A percentile compares a stretch with the other conserved stretches of the same genome.
Conservation (phyloP, 768 basidiomycete species). For the Daedaleopsis nitida region DNA sequence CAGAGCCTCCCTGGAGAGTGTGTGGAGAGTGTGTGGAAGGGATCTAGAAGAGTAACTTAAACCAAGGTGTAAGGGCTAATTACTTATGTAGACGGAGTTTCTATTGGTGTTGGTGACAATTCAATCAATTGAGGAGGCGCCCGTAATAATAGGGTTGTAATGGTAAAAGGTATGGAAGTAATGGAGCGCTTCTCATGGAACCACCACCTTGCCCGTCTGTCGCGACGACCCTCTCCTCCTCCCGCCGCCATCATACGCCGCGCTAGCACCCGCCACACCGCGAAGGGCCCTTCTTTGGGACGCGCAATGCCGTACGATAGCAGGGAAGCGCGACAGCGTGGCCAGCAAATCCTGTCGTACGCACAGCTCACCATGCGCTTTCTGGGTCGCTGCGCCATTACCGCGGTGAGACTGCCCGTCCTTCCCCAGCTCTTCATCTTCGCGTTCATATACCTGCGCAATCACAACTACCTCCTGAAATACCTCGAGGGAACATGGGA, state of each 20-base stretch:
- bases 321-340: background rate
- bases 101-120: no score
- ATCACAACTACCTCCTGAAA: background rate
- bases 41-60: no score
- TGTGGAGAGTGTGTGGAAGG: no score
- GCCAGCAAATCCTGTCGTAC: constrained; percentile 6
- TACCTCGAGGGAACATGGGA: constrained; percentile 12
- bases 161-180: background rate
- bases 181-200: background rate
- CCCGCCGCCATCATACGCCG: background rate
- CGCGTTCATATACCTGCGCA: background rate
- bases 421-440: constrained; percentile 8
- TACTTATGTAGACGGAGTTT: no score
- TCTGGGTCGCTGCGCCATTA: constrained; percentile 4
- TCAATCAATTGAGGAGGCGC: no score
- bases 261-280: background rate
- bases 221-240: background rate
- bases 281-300: background rate
- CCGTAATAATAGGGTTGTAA: no score
- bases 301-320: background rate
- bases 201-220: background rate
- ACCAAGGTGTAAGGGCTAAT: no score
- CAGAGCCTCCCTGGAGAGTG: no score
- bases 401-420: constrained; percentile 4
- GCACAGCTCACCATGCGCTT: constrained; percentile 8